These are phyloP conservation scores for Avena insularis DNA, from an alignment of 176 grass and related monocot genomes.

Conservation along the genomic window DNA sequence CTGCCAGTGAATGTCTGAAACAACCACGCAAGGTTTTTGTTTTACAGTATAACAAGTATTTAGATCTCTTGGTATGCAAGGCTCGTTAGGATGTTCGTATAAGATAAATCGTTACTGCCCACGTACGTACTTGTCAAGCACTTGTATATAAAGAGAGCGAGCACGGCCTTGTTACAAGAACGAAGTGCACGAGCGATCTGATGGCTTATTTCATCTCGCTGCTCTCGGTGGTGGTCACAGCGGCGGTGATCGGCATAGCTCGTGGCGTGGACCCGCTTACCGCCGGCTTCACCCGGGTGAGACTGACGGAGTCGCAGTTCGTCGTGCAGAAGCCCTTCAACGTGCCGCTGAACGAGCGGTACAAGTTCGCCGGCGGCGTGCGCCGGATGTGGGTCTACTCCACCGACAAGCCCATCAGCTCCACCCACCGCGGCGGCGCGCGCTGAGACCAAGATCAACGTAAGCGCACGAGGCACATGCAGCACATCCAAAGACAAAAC, in stretches of 20 bases:
- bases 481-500: background rate
- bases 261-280: background rate
- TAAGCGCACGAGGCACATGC: background rate
- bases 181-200: background rate
- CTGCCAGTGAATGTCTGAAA: background rate
- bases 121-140: too few relatives aligned
- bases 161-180: too few relatives aligned
- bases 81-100: too few relatives aligned
- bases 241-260: background rate
- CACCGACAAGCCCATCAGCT: conserved; percentile 18
- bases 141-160: too few relatives aligned
- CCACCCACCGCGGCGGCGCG: conserved; percentile 14
- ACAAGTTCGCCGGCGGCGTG: conserved; percentile 30
- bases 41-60: background rate
- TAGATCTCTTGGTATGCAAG: too few relatives aligned
- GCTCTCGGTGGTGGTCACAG: background rate
- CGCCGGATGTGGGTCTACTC: conserved; percentile 58
- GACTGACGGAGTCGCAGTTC: conserved; percentile 36
- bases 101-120: too few relatives aligned
- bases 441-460: conserved; percentile 48
- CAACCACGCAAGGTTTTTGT: background rate
- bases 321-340: conserved; percentile 46
- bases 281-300: conserved; percentile 46
- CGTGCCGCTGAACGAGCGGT: conserved; percentile 11
- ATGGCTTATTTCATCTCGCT: background rate